Base-by-base conservation (phyloP, 495 filamentous ascomycete genomes). In the Hyaloscypha finlandica region DNA sequence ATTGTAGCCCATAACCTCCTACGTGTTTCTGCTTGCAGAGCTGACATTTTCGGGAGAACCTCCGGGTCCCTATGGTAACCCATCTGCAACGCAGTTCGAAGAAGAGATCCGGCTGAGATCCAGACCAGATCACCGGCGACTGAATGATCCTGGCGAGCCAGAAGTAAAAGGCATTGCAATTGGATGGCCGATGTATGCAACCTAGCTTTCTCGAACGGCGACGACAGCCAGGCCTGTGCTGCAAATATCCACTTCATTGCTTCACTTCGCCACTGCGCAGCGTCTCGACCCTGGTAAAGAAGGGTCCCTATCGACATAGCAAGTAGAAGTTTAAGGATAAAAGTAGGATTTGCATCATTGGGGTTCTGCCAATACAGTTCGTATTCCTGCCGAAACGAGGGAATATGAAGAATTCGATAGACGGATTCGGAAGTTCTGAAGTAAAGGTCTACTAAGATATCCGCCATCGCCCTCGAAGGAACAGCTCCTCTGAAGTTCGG, bases 1-100 rank as follows among this genome's bases (percentile, higher is more conserved):
- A 89, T 84, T 1, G 86, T 88, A n/a, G 81, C 84, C 89, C 89
- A 91, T 14, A 92, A 77, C 25, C 89, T 80, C 54, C 89, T 77
- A n/a, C 88, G 82, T 80, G 90, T 85, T 74, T 92, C 89, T 56
- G 85, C 81, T 16, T 80, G 78, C 33, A 89, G 84, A 0, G 67
- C 64, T 2, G 81, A 73, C 68, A 79, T 78, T 30, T 72, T 74
- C 5, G 79, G 75, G 2, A 84, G 70, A 32, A 68, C 67, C 35
- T 77, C 74, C 0, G 87, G 86, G 53, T 89, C 87, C 4, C 82
- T 77, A 66, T 91, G 86, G 12, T 90, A 76, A 1, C 88, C 89
- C 77, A 89, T 86, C 55, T 79, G 78, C 58, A 90, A 78, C 39
- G 86, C 87, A 29, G 81, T 81, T 63, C 87, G 81, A 31, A 90